Evolutionary conservation across 2,329 filamentous ascomycete genomes (phyloP).

Genomic region (Botrytis cinerea): DNA sequence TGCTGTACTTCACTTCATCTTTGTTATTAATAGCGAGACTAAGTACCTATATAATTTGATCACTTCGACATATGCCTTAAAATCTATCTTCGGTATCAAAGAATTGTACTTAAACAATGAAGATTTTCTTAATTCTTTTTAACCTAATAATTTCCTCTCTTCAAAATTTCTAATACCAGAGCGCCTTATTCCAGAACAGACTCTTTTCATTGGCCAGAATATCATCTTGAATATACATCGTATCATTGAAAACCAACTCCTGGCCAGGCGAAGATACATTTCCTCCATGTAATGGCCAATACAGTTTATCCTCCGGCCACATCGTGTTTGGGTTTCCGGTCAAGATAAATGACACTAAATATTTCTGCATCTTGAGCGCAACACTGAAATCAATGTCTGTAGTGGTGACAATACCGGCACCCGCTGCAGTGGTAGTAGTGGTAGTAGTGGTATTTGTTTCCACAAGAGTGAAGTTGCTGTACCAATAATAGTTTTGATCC

Average conservation of each 20-base stretch:
- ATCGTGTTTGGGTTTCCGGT: slow-evolving; percentile 37
- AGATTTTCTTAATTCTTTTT: neutral
- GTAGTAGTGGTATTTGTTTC: slow-evolving; percentile 27
- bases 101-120: neutral
- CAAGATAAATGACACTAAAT: slow-evolving; percentile 43
- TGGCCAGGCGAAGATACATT: neutral
- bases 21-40: neutral
- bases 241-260: slow-evolving; percentile 2
- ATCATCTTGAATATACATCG: slow-evolving; percentile 13
- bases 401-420: slow-evolving; percentile 31
- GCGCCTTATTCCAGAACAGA: slow-evolving; percentile 9
- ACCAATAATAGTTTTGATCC: slow-evolving; percentile 45
- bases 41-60: too few relatives aligned
- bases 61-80: accelerated
- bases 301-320: slow-evolving; percentile 9
- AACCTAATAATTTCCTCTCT: neutral
- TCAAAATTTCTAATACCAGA: neutral
- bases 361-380: slow-evolving; percentile 43
- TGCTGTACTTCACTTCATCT: neutral
- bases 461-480: slow-evolving; percentile 37
- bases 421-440: slow-evolving; percentile 22
- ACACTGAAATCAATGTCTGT: slow-evolving; percentile 36
- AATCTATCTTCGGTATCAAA: neutral
- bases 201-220: neutral
- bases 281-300: slow-evolving; percentile 3